phyloP scores from a whole-genome alignment of 768 basidiomycete species.

The Jaapia argillacea region DNA sequence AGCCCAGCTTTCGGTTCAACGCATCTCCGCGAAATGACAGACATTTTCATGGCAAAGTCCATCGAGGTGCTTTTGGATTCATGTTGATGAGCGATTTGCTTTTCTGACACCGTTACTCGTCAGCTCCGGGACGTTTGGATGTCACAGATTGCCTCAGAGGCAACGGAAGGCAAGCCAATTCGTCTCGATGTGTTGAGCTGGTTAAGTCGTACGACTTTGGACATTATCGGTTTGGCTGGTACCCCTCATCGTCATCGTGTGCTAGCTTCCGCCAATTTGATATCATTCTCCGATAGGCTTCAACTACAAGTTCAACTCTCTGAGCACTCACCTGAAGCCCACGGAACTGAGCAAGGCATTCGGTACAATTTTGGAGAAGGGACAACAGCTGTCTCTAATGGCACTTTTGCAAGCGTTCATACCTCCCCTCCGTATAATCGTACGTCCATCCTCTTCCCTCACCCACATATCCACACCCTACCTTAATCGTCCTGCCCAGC shows the following conservation, averaged over 20 bases:
- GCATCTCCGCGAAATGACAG: conserved; percentile 14
- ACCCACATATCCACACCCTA: background rate
- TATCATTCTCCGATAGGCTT: conserved; percentile 21
- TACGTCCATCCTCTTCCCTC: conserved; percentile 11
- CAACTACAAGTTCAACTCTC: conserved; percentile 24
- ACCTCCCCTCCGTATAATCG: conserved; percentile 29
- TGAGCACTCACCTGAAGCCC: conserved; percentile 14
- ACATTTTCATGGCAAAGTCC: conserved; percentile 12
- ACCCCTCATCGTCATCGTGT: background rate
- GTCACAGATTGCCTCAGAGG: conserved; percentile 4
- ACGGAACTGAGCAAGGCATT: conserved; percentile 25
- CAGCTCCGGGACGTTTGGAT: conserved; percentile 21
- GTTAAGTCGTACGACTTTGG: conserved; percentile 13
- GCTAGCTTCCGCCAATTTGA: background rate
- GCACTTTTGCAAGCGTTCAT: conserved; percentile 23
- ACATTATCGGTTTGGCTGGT: conserved; percentile 17
- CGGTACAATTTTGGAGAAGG: conserved; percentile 17
- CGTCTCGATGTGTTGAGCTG: conserved; percentile 9
- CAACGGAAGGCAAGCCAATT: conserved; percentile 5
- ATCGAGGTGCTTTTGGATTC: conserved; percentile 14
- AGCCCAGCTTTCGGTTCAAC: conserved; percentile 16
- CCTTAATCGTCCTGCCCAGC: conserved; percentile 9
- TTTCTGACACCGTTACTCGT: background rate
- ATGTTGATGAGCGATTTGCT: too few species aligned
- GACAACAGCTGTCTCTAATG: conserved; percentile 12